Evolutionary conservation across 2,329 filamentous ascomycete genomes (phyloP), one percentile per base, ranked within the genome.

Genomic region (Ophiosphaerella korrae): DNA sequence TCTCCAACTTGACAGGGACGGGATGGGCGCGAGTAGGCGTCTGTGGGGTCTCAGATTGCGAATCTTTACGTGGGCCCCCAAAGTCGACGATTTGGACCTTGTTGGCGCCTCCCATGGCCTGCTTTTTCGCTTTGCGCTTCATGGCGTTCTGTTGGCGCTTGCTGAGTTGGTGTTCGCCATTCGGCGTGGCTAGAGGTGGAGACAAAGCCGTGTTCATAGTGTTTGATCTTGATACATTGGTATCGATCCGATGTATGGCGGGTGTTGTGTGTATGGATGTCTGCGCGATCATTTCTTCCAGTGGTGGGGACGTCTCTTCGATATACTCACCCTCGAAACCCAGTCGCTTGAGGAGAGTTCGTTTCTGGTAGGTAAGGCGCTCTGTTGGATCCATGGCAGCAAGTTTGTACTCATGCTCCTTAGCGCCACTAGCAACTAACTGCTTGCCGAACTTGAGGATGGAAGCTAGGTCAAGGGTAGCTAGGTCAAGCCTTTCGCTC

Each of bases 131-230:
- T 71, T 97, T 97, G 37, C 94, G 85, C 74, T 97, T 97, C 8
- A 99, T 78, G 45, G 94, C 90, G 67, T 99, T 99, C 16, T 97
- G 84, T 67, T 99, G 94, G 36, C 94, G 86, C 53, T 94, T 93
- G 77, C 94, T 97, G 44, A 99, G 80, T 3, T 83, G 55, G 16
- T 67, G 61, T 75, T 65, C 64, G 42, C 67, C 68, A 33, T 66
- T 70, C 42, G 80, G 79, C 12, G 78, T 74, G 43, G 75, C 71
- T 33, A 68, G 53, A 16, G 68, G 64, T 11, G 82, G 80, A 3
- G 82, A 83, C 32, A 75, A 70, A 7, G 66, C 67, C 44, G 75
- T 77, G 13, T 75, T 72, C 21, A 80, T 62, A 48, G 75, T 81
- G 50, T 79, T 78, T 32, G 64, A 62, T 35, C 77, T 69, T n/a